Percentiles rank a stretch among this genome's conserved stretches.
Evolutionary conservation across 2,329 filamentous ascomycete species (phyloP).

Genomic region (Cercospora sojina): DNA sequence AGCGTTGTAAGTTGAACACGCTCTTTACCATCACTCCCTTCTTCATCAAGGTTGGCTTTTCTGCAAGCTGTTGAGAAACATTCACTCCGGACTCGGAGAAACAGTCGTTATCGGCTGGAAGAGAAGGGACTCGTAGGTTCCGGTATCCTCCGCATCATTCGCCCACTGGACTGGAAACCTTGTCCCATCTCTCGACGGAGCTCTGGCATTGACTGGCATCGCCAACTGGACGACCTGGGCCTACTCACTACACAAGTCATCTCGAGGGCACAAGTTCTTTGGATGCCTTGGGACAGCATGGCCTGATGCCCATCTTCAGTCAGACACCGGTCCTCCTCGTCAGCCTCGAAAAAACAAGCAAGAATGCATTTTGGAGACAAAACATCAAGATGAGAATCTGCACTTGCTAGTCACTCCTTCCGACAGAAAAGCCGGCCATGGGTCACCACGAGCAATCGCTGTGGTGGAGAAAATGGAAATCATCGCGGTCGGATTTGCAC

Average conservation of each 20-base stretch:
- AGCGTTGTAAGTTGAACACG: too few species aligned
- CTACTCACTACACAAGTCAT: background rate
- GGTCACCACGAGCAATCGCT: constrained; percentile 8
- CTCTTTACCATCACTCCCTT: background rate
- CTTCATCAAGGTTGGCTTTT: background rate
- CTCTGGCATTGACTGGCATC: background rate
- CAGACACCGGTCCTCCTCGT: background rate
- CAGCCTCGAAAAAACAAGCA: background rate
- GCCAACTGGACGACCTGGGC: too few species aligned
- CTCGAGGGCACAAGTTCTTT: background rate
- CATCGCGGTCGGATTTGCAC: background rate
- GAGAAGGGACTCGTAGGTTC: background rate
- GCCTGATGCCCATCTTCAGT: background rate
- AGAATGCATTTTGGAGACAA: background rate
- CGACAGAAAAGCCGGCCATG: background rate
- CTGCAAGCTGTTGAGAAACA: background rate
- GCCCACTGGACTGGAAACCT: background rate
- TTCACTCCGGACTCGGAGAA: background rate
- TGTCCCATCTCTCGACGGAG: background rate
- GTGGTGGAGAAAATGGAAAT: constrained; percentile 10
- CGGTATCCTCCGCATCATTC: background rate
- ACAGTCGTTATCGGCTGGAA: background rate
- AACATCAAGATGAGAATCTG: background rate
- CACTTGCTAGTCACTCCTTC: background rate
- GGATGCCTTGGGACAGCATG: background rate